Percentiles rank a stretch among this genome's conserved stretches.
phyloP scores from a whole-genome alignment of 345 rosid genomes.

The Hibiscus syriacus region DNA sequence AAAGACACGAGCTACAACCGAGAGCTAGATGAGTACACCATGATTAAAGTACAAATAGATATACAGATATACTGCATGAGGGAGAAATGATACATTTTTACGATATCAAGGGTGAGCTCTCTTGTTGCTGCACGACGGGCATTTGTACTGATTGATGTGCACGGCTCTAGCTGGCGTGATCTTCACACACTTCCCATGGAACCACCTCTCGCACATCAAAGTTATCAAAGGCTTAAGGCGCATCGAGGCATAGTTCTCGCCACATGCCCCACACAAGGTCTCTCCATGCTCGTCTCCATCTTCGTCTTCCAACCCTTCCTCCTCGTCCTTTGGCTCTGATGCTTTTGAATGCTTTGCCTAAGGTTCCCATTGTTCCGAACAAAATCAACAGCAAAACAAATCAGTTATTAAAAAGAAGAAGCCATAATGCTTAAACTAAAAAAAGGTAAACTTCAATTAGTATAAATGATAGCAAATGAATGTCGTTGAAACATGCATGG shows the following conservation, averaged over 20 bases:
- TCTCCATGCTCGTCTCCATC: conserved; percentile 58
- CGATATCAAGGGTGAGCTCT: conserved; percentile 46
- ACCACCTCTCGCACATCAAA: conserved; percentile 83
- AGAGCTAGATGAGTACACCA: neutral
- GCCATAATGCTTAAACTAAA: neutral
- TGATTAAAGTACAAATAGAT: neutral
- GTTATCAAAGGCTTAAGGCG: no score
- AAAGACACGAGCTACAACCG: neutral
- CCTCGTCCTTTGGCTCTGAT: conserved; percentile 32
- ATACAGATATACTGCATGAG: neutral
- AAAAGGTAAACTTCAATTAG: neutral
- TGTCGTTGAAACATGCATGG: no score
- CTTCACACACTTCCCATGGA: conserved; percentile 66
- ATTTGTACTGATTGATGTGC: conserved; percentile 60
- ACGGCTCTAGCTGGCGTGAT: conserved; percentile 64
- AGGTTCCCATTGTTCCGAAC: conserved; percentile 19
- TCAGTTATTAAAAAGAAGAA: neutral
- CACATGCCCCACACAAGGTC: conserved; percentile 59
- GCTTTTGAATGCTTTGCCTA: conserved; percentile 33
- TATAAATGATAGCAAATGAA: no score
- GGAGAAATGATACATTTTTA: neutral
- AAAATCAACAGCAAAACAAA: neutral
- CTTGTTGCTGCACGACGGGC: conserved; percentile 68
- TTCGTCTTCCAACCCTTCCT: conserved; percentile 41
- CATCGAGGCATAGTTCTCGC: conserved; percentile 74